Evolutionary conservation across 257 asterid genomes (phyloP).

Genomic region (Jacaranda copaia): DNA sequence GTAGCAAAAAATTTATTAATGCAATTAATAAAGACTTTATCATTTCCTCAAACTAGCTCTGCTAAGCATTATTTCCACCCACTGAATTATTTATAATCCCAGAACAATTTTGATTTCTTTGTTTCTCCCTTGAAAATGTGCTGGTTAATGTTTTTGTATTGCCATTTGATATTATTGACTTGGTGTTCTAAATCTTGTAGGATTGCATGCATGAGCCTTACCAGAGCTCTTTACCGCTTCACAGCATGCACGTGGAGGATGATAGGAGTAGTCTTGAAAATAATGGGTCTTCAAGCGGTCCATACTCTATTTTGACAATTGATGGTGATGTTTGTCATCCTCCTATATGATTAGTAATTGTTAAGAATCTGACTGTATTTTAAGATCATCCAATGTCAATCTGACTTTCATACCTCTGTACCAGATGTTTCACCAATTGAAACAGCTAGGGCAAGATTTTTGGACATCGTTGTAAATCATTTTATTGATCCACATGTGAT

Average conservation of each 20-base stretch:
- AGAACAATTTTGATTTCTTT: slow-evolving; percentile 7
- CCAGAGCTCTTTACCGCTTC: slow-evolving; percentile 76
- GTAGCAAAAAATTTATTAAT: not conserved
- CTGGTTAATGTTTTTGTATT: slow-evolving; percentile 24
- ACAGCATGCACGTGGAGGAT: slow-evolving; percentile 77
- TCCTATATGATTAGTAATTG: slow-evolving; percentile 3
- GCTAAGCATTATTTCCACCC: slow-evolving; percentile 8
- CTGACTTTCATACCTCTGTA: slow-evolving; percentile 38
- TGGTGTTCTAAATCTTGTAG: slow-evolving; percentile 47
- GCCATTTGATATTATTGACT: slow-evolving; percentile 15
- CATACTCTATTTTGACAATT: slow-evolving; percentile 68
- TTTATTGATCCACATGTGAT: slow-evolving; percentile 72
- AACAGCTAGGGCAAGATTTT: slow-evolving; percentile 88
- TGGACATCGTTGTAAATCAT: slow-evolving; percentile 80
- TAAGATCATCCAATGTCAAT: slow-evolving; percentile 37
- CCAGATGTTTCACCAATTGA: slow-evolving; percentile 96
- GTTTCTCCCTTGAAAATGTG: not conserved
- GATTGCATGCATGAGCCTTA: slow-evolving; percentile 88
- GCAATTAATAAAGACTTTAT: not conserved
- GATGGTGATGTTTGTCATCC: slow-evolving; percentile 60
- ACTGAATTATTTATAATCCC: not conserved
- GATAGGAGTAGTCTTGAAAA: slow-evolving; percentile 81
- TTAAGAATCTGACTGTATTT: slow-evolving; percentile 12
- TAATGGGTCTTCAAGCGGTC: slow-evolving; percentile 68
- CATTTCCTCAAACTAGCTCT: slow-evolving; percentile 22